Conservation (phyloP, 1,139 yeast species). For the Kluyveromyces sp. region DNA sequence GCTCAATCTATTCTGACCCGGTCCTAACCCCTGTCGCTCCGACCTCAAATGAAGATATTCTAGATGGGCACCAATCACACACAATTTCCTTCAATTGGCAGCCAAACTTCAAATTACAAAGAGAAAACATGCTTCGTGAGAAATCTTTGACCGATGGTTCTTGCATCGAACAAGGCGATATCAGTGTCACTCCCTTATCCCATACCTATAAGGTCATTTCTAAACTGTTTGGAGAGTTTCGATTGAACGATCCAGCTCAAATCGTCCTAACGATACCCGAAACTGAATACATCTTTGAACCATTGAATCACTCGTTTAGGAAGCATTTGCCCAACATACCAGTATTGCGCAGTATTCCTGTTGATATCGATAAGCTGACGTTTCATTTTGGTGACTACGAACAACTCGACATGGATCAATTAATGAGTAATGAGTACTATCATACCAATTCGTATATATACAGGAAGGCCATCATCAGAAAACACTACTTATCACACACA, state of each 20-base stretch:
- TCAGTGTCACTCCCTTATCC: conserved; percentile 75
- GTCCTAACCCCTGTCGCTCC: conserved; percentile 18
- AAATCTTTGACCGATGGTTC: conserved; percentile 39
- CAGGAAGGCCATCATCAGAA: conserved; percentile 81
- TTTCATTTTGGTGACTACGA: conserved; percentile 91
- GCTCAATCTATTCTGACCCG: conserved; percentile 43
- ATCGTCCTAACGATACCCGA: conserved; percentile 31
- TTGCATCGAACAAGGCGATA: conserved; percentile 41
- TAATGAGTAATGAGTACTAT: conserved; percentile 40
- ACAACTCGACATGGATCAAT: conserved; percentile 64
- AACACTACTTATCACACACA: conserved; percentile 80
- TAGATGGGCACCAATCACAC: conserved; percentile 38
- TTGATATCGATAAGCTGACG: conserved; percentile 28
- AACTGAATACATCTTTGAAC: conserved; percentile 51
- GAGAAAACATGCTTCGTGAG: conserved; percentile 36
- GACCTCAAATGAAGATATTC: conserved; percentile 34
- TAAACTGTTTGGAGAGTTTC: conserved; percentile 53
- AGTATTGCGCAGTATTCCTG: conserved; percentile 14
- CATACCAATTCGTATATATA: conserved; percentile 75
- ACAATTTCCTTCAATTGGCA: conserved; percentile 62
- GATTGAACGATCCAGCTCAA: conserved; percentile 19
- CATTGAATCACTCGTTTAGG: conserved; percentile 42
- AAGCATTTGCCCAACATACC: conserved; percentile 29
- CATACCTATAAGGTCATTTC: conserved; percentile 59
- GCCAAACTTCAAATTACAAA: conserved; percentile 67